Percentiles rank a stretch among this genome's conserved stretches.
Conservation (phyloP, 371 early-diverging fungal species). For the Apophysomyces trapeziformis region DNA sequence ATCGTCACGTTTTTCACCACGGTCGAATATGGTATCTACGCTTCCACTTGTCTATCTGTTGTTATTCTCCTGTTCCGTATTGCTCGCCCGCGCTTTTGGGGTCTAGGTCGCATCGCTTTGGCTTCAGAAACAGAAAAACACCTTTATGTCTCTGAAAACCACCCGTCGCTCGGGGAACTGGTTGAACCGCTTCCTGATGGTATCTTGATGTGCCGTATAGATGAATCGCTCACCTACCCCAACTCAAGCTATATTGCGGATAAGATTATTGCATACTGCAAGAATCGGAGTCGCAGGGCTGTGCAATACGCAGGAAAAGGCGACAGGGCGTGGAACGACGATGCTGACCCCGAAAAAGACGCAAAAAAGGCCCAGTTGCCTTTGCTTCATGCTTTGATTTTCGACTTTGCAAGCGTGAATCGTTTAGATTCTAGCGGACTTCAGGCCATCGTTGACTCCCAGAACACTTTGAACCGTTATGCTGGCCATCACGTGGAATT, state of each 20-base stretch:
- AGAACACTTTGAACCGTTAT: conserved; percentile 37
- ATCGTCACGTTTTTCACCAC: conserved; percentile 28
- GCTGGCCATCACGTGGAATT: conserved; percentile 37
- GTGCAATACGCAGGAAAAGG: conserved; percentile 19
- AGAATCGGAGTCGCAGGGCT: conserved; percentile 26
- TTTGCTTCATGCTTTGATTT: conserved; percentile 54
- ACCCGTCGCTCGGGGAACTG: conserved; percentile 18
- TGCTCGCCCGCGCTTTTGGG: conserved; percentile 59
- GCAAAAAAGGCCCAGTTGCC: conserved; percentile 16
- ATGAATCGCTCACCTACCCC: conserved; percentile 67
- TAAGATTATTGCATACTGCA: conserved; percentile 36
- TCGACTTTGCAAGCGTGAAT: conserved; percentile 64
- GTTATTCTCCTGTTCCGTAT: conserved; percentile 60
- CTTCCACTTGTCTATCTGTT: conserved; percentile 58
- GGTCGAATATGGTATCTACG: conserved; percentile 69
- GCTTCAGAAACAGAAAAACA: conserved; percentile 13
- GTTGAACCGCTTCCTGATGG: conserved; percentile 47
- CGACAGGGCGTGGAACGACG: conserved; percentile 33
- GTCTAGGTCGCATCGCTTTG: conserved; percentile 27
- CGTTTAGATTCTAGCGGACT: conserved; percentile 58
- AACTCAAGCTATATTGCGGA: conserved; percentile 55
- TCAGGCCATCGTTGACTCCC: conserved; percentile 50
- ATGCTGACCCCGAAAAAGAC: conserved; percentile 3
- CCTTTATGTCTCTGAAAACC: conserved; percentile 21
- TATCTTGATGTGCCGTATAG: conserved; percentile 57